phyloP scores from a whole-genome alignment of 495 filamentous ascomycete species.

The Penicillium odoratum region DNA sequence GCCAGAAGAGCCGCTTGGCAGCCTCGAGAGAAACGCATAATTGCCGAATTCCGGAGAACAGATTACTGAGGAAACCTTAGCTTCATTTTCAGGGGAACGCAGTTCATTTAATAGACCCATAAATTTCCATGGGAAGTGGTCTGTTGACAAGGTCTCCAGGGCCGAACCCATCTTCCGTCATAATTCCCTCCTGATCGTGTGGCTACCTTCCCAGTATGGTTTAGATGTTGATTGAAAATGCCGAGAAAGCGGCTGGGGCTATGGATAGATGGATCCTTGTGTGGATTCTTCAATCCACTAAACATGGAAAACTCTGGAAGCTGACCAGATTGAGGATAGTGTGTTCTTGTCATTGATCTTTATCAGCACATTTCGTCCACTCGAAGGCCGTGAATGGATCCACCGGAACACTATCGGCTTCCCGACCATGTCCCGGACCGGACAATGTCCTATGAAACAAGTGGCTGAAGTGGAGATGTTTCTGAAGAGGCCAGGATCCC shows the following conservation, averaged over 20 bases:
- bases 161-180: constrained; percentile 4
- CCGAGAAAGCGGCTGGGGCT: constrained; percentile 1
- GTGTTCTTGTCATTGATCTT: neutral
- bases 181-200: constrained; percentile 6
- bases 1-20: constrained; percentile 17
- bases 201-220: constrained; percentile 12
- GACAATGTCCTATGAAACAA: neutral
- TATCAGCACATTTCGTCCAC: neutral
- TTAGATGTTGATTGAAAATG: constrained; percentile 10
- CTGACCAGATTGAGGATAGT: constrained; percentile 6
- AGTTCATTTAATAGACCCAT: neutral
- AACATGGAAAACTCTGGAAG: neutral
- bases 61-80: constrained; percentile 5
- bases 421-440: constrained; percentile 8
- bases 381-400: neutral
- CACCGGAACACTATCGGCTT: constrained; percentile 9
- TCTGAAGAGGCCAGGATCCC: constrained; percentile 7
- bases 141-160: neutral
- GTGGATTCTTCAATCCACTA: constrained; percentile 1
- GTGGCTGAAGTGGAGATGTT: neutral
- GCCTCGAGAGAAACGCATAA: constrained; percentile 17
- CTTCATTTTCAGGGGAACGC: neutral
- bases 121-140: neutral
- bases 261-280: neutral
- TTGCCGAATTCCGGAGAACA: neutral